Evolutionary conservation across 306 rosid genomes (phyloP), one percentile per base, ranked within the genome.

Genomic region (Prunus mume): DNA sequence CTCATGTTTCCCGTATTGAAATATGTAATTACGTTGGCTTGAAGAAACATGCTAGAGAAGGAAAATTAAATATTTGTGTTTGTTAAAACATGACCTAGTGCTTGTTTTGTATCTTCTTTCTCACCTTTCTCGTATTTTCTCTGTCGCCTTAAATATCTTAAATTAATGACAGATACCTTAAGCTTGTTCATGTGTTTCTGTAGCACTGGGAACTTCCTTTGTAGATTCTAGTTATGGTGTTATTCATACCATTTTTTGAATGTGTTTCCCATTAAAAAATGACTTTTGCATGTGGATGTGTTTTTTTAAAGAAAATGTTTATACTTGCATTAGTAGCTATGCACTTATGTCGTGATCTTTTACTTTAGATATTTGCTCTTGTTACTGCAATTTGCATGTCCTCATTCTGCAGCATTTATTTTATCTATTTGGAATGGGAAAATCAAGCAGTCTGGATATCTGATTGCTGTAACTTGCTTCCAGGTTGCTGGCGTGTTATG

Each of bases 401-500:
- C 43, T 28, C 47, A 50, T 73, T 62, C 46, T 14, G 30, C 67
- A 46, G 47, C 77, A 28, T 24, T 61, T 25, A 30, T 47, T 56
- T 34, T 54, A 27, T 32, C 18, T 58, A 5, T 73, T 2, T 58
- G 41, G 43, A 60, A 60, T 45, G 32, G 25, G 58, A 20, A 28
- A 19, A 60, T 60, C 28, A 15, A 60, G 24, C 34, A 60, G 38
- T 71, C 52, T n/a, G 7, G 69, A 58, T 80, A 51, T 81, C 74
- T 85, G 65, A 81, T 64, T 69, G 57, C 47, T 64, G 18, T 72
- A 0, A 32, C 18, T 71, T 62, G 72, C 28, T 71, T 73, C 15
- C 84, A 95, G 98, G 86, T 82, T 69, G 63, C 82, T 28, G 99
- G 99, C 64, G 99, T 95, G 63, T 80, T 95, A 80, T 88, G 60